Percentiles rank a stretch among this genome's conserved stretches.
Conservation (phyloP, 805 yeast species). For the Blastobotrys americana region DNA sequence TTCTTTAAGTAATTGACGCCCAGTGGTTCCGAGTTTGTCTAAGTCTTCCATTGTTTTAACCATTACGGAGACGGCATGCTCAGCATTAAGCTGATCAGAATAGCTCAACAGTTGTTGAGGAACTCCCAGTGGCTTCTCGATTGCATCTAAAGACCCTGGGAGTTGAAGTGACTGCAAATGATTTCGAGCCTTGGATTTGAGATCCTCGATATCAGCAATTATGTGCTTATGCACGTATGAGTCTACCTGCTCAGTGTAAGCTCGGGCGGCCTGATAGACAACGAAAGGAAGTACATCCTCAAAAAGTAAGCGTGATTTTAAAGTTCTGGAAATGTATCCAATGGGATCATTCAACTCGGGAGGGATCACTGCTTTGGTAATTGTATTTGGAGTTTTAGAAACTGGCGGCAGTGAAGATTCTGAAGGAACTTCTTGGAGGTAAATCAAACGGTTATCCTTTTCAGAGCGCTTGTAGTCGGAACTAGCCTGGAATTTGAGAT, state of each 20-base stretch:
- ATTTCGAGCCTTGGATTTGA: constrained; percentile 20
- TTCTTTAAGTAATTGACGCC: constrained; percentile 38
- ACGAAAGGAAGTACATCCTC: constrained; percentile 57
- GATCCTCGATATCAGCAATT: constrained; percentile 26
- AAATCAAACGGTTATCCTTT: constrained; percentile 75
- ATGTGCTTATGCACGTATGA: constrained; percentile 42
- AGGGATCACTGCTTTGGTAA: constrained; percentile 46
- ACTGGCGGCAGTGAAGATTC: constrained; percentile 36
- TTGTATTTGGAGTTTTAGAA: constrained; percentile 37
- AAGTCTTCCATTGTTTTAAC: constrained; percentile 38
- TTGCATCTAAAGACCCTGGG: constrained; percentile 55
- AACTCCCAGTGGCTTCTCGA: constrained; percentile 47
- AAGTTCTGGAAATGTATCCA: constrained; percentile 19
- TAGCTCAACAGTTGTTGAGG: constrained; percentile 54
- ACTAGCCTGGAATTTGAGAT: constrained; percentile 41
- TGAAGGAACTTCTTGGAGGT: constrained; percentile 57
- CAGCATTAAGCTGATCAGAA: constrained; percentile 44
- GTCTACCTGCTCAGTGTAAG: constrained; percentile 60
- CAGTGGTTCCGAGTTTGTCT: constrained; percentile 35
- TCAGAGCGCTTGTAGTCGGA: constrained; percentile 49
- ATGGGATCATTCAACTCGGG: constrained; percentile 33
- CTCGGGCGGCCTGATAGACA: constrained; percentile 57
- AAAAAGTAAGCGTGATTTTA: constrained; percentile 36
- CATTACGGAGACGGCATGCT: constrained; percentile 5
- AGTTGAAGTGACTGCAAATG: constrained; percentile 42